A percentile compares a stretch with the other conserved stretches of the same genome.
These are phyloP conservation scores for Pinus tabuliformis DNA, from an alignment of 75 land plant species.

Conservation along the genomic window DNA sequence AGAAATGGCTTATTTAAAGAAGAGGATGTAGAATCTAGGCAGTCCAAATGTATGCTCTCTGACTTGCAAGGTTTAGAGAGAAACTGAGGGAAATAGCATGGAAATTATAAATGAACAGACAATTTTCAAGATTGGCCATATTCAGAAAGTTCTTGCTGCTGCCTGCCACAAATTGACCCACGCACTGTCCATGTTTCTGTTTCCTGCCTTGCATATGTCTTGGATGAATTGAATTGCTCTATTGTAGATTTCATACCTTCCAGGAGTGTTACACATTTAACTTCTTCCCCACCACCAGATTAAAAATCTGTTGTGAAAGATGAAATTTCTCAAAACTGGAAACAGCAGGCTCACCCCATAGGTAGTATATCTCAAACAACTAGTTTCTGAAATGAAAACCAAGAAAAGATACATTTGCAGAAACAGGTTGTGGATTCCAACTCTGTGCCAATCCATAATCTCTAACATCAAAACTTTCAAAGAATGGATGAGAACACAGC, in stretches of 20 bases:
- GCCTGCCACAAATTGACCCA: no score
- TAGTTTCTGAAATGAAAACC: no score
- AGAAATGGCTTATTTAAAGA: constrained; percentile 6
- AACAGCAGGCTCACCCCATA: no score
- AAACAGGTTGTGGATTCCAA: no score
- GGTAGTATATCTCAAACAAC: no score
- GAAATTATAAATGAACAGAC: neutral
- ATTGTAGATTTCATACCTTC: neutral
- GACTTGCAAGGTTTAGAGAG: constrained; percentile 1
- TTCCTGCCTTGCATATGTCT: neutral
- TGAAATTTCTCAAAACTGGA: no score
- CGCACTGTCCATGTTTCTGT: no score
- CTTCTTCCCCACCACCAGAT: neutral
- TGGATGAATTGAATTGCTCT: neutral
- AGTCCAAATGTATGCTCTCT: neutral
- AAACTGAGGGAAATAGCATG: neutral
- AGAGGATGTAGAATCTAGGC: neutral
- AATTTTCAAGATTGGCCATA: constrained; percentile 5
- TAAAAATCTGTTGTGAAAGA: no score
- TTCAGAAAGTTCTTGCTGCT: neutral
- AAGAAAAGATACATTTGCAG: no score
- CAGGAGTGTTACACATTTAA: neutral
- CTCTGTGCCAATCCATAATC: no score
- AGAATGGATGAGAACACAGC: no score
- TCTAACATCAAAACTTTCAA: no score